These are phyloP conservation scores for Phytophthora citricola DNA, from an alignment of 352 stramenopile genomes.

Conservation along the genomic window DNA sequence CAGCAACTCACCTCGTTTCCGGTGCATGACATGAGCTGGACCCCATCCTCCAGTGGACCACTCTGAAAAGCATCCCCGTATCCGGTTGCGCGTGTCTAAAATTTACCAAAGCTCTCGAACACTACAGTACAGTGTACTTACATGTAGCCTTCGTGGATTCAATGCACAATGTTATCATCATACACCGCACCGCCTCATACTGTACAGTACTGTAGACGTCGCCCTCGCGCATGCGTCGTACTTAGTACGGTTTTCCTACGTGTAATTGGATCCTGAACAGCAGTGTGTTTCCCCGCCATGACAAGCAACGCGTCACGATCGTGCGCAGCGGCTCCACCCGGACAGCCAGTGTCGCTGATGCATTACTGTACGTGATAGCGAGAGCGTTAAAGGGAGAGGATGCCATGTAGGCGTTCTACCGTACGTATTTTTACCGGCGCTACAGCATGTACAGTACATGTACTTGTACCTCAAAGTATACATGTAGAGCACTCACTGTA, in stretches of 20 bases:
- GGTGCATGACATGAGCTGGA: conserved; percentile 19
- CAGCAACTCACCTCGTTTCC: conserved; percentile 8
- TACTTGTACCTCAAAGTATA: background rate
- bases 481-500: no score
- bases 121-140: background rate
- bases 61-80: conserved; percentile 28
- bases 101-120: background rate
- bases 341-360: conserved; percentile 1
- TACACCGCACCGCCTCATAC: no score
- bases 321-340: conserved; percentile 4
- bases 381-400: background rate
- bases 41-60: background rate
- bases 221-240: no score
- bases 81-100: conserved; percentile 32
- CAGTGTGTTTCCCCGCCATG: conserved; percentile 10
- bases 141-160: no score
- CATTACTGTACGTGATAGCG: background rate
- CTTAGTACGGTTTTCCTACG: background rate
- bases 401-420: no score
- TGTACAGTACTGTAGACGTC: no score
- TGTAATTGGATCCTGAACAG: conserved; percentile 9
- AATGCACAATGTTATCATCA: no score
- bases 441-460: background rate
- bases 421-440: background rate
- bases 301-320: conserved; percentile 19